Evolutionary conservation across 495 filamentous ascomycete genomes (phyloP).

Genomic region (Tuber borchii): DNA sequence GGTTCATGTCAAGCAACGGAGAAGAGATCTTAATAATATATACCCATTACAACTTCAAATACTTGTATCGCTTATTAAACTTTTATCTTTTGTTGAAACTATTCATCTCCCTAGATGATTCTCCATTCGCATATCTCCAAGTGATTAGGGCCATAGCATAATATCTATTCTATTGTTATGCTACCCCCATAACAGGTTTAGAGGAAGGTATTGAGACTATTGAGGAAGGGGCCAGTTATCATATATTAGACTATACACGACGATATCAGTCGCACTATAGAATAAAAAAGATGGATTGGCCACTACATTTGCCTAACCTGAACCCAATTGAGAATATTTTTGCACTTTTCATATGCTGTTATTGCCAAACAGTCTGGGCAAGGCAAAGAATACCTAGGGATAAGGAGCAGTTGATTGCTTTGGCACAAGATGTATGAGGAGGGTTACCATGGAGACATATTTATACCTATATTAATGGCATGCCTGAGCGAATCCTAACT

Average conservation of each 20-base stretch:
- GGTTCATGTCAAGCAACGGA: too few species aligned
- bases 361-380: neutral
- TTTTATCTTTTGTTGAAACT: too few species aligned
- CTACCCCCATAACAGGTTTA: too few species aligned
- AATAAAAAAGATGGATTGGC: neutral
- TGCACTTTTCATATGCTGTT: neutral
- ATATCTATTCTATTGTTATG: too few species aligned
- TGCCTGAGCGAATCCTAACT: neutral
- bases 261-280: neutral
- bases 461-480: slow-evolving; percentile 16
- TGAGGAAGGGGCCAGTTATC: neutral
- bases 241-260: slow-evolving; percentile 7
- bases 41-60: too few species aligned
- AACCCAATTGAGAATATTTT: slow-evolving; percentile 9
- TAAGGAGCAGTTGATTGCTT: slow-evolving; percentile 13
- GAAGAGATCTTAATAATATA: too few species aligned
- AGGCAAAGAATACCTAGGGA: neutral
- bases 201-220: slow-evolving; percentile 6
- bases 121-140: too few species aligned
- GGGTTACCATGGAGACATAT: slow-evolving; percentile 9
- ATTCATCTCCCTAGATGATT: too few species aligned
- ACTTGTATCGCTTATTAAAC: too few species aligned
- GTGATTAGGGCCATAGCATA: too few species aligned
- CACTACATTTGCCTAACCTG: neutral
- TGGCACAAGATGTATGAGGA: slow-evolving; percentile 9